Evolutionary conservation across 2,329 filamentous ascomycete species (phyloP).

Genomic region (Aureobasidium namibiae): DNA sequence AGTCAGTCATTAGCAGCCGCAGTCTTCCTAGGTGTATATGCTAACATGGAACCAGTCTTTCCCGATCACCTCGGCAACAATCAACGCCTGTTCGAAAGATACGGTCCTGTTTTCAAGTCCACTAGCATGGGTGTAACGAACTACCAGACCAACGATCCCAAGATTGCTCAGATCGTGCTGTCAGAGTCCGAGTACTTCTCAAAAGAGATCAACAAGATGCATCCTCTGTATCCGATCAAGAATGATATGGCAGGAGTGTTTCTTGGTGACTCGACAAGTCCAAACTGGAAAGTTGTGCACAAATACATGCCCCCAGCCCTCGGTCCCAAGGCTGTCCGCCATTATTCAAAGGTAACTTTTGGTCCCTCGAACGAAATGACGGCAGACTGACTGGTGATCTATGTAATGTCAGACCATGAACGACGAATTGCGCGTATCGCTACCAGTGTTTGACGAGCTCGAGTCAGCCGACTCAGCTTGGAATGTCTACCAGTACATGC

Average conservation of each 20-base stretch:
- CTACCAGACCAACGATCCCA: constrained; percentile 30
- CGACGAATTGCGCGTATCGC: too few species aligned
- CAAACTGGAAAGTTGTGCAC: constrained; percentile 46
- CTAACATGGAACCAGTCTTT: too few species aligned
- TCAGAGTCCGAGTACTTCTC: constrained; percentile 31
- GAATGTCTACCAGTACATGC: constrained; percentile 44
- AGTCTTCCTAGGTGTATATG: too few species aligned
- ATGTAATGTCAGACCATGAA: too few species aligned
- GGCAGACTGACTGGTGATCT: too few species aligned
- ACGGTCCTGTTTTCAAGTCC: too few species aligned
- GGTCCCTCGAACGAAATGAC: too few species aligned
- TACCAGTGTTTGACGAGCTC: constrained; percentile 41
- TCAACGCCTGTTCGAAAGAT: too few species aligned
- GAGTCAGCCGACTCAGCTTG: constrained; percentile 37
- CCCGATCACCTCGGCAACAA: too few species aligned
- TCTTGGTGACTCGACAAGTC: constrained; percentile 40
- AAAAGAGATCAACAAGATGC: constrained; percentile 31
- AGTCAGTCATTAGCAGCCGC: too few species aligned
- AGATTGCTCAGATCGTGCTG: constrained; percentile 26
- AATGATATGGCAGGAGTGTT: constrained; percentile 25
- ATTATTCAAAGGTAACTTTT: too few species aligned
- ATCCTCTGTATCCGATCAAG: constrained; percentile 27
- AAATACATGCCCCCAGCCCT: constrained; percentile 55
- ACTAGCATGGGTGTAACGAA: constrained; percentile 29
- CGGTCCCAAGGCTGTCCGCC: constrained; percentile 50